A percentile compares a stretch with the other conserved stretches of the same genome.
These are phyloP conservation scores for Cercophora samala DNA, from an alignment of 495 filamentous ascomycete species.

Conservation along the genomic window DNA sequence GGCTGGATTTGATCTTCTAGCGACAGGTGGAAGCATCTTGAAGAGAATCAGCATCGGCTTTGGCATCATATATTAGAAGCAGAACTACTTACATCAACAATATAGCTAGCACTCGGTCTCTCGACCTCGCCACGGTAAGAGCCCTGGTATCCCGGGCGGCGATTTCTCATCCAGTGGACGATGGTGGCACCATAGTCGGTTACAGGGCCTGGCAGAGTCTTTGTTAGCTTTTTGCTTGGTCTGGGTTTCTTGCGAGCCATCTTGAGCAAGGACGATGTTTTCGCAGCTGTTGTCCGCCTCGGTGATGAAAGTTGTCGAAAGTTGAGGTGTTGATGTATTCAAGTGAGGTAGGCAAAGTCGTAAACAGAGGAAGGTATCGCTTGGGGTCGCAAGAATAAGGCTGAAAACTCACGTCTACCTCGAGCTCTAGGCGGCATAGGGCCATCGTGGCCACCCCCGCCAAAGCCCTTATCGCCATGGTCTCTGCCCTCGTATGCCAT, in stretches of 20 bases:
- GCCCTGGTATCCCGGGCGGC: slow-evolving; percentile 70
- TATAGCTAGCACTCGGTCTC: slow-evolving; percentile 80
- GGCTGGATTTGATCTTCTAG: slow-evolving; percentile 64
- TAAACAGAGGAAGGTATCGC: neutral
- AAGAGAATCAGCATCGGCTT: slow-evolving; percentile 27
- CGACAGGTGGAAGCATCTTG: slow-evolving; percentile 84
- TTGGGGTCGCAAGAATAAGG: neutral
- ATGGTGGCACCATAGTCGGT: slow-evolving; percentile 95
- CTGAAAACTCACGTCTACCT: slow-evolving; percentile 20
- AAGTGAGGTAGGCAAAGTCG: neutral
- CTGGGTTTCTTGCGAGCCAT: neutral
- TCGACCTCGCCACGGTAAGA: slow-evolving; percentile 67
- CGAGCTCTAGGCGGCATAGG: slow-evolving; percentile 28
- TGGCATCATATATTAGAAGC: neutral
- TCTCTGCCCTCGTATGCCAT: slow-evolving; percentile 49
- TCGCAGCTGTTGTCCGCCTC: neutral
- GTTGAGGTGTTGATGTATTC: neutral
- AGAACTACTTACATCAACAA: slow-evolving; percentile 69
- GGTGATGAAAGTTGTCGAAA: neutral
- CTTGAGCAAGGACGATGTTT: neutral
- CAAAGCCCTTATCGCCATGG: slow-evolving; percentile 31
- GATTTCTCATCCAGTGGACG: slow-evolving; percentile 87
- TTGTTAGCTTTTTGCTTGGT: slow-evolving; percentile 23
- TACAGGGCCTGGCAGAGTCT: slow-evolving; percentile 60
- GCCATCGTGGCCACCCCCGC: slow-evolving; percentile 24